Evolutionary conservation across 805 yeast species (phyloP).

Genomic region (Candida hungchunana): DNA sequence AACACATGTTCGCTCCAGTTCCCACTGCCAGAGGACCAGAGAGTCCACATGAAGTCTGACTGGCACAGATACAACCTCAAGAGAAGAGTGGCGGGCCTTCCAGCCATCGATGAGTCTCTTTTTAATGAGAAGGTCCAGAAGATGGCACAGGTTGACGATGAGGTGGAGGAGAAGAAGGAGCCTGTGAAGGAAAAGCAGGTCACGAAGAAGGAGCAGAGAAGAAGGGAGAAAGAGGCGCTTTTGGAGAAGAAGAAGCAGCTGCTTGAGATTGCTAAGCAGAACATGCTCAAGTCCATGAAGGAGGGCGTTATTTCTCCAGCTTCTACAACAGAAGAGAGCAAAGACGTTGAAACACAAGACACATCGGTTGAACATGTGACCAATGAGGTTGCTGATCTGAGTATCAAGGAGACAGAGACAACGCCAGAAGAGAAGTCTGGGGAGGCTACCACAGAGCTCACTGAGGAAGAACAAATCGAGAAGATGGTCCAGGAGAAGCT

Average conservation of each 20-base stretch:
- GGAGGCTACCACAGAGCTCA: conserved; percentile 20
- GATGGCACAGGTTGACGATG: conserved; percentile 23
- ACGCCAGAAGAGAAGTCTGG: neutral
- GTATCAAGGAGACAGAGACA: no score
- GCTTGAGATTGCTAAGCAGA: conserved; percentile 37
- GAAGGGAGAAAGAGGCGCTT: conserved; percentile 39
- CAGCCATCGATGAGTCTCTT: conserved; percentile 61
- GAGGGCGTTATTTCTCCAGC: neutral
- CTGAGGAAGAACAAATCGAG: conserved; percentile 37
- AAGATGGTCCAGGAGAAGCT: conserved; percentile 35
- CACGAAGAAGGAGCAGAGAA: conserved; percentile 39
- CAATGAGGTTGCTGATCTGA: neutral
- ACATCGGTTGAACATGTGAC: neutral
- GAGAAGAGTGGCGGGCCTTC: conserved; percentile 85
- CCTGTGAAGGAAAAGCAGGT: conserved; percentile 27
- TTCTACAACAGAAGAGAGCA: neutral
- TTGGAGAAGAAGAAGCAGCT: conserved; percentile 38
- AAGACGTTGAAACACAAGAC: conserved; percentile 1
- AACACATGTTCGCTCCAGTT: conserved; percentile 84
- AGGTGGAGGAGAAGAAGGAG: conserved; percentile 14
- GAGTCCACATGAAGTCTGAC: conserved; percentile 92
- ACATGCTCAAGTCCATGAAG: conserved; percentile 31
- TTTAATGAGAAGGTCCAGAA: conserved; percentile 65
- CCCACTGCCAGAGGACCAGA: conserved; percentile 69
- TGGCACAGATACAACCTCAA: conserved; percentile 98